Conservation (phyloP, 2,329 filamentous ascomycete genomes). For the Botrytis deweyae region DNA sequence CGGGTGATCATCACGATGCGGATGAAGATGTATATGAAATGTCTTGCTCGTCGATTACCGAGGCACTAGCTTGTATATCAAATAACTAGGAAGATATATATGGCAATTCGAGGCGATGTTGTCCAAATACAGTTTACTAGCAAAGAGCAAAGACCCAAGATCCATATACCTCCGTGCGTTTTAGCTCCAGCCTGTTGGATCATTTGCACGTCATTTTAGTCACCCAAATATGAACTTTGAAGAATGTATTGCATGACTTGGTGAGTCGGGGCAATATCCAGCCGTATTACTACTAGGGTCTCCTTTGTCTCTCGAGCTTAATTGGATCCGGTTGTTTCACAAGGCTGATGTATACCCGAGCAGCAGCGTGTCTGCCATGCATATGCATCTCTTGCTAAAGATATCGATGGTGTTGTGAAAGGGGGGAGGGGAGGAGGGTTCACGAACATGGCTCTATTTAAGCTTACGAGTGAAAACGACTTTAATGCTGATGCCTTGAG, state of each 20-base stretch:
- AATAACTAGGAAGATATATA: neutral
- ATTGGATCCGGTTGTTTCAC: slow-evolving; percentile 23
- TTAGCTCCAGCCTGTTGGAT: neutral
- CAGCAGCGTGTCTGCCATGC: slow-evolving; percentile 12
- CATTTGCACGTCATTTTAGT: slow-evolving; percentile 2
- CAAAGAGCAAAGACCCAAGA: neutral
- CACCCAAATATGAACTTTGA: neutral
- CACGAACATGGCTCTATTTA: neutral
- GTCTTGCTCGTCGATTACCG: neutral
- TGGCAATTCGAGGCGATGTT: neutral
- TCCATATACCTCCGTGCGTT: neutral
- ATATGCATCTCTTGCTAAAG: slow-evolving; percentile 10
- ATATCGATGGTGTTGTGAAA: neutral
- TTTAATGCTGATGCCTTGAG: slow-evolving; percentile 16
- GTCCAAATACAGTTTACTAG: slow-evolving; percentile 1
- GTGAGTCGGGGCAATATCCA: slow-evolving; percentile 8
- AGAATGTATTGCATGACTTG: neutral
- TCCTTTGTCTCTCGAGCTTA: neutral
- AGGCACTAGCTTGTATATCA: neutral
- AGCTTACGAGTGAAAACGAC: neutral
- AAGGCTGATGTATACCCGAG: slow-evolving; percentile 28
- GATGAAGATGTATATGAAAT: neutral
- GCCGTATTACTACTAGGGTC: neutral
- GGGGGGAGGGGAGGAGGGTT: neutral
- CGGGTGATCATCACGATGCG: neutral